phyloP scores from a whole-genome alignment of 1,139 yeast genomes.

The Scheffersomyces titani region DNA sequence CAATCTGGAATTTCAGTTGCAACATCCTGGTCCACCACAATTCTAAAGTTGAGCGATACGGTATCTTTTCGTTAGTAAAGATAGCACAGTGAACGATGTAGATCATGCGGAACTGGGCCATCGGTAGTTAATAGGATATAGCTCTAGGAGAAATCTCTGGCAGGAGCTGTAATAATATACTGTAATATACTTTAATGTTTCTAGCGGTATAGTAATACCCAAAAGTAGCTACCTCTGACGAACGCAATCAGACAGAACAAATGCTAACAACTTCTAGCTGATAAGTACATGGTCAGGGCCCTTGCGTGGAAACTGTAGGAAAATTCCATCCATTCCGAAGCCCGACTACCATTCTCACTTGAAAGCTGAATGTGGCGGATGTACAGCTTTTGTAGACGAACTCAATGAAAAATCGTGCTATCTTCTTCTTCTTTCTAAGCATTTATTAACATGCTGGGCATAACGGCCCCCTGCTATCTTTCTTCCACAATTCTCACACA shows the following conservation, averaged over 20 bases:
- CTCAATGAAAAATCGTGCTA: not conserved
- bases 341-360: not conserved
- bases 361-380: not conserved
- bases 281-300: not conserved
- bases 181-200: too few relatives aligned
- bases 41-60: not conserved
- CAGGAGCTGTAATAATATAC: not conserved
- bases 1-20: not conserved
- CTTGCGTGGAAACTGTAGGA: too few relatives aligned
- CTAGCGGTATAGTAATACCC: not conserved
- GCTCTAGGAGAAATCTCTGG: too few relatives aligned
- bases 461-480: slow-evolving; percentile 88
- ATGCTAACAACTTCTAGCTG: not conserved
- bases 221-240: not conserved
- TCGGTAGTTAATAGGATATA: not conserved
- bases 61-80: not conserved
- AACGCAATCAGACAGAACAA: too few relatives aligned
- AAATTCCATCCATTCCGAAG: not conserved
- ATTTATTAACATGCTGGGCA: slow-evolving; percentile 90
- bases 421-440: slow-evolving; percentile 52
- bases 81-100: not conserved
- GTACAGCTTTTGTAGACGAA: not conserved
- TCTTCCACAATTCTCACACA: slow-evolving; percentile 79
- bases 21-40: not conserved
- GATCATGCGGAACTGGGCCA: not conserved